Evolutionary conservation across 1,139 yeast genomes (phyloP).

Genomic region (Taphrina populina): DNA sequence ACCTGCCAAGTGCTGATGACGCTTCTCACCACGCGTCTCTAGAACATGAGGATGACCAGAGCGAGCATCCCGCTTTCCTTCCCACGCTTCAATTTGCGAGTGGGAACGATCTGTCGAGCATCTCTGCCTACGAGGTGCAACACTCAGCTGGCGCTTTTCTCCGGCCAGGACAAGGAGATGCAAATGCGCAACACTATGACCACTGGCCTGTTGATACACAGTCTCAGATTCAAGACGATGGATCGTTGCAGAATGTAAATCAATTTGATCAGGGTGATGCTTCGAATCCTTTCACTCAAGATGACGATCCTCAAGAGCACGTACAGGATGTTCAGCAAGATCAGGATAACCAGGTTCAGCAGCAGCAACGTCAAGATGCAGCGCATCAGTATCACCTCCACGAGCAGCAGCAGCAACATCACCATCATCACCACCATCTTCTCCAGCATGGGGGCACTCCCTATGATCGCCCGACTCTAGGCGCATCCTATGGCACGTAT

Average conservation of each 20-base stretch:
- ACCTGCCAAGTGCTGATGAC: not conserved
- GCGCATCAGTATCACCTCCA: conserved; percentile 12
- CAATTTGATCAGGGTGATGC: conserved; percentile 4
- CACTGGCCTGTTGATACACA: conserved; percentile 24
- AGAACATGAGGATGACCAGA: not conserved
- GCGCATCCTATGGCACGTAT: conserved; percentile 19
- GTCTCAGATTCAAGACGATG: conserved; percentile 3
- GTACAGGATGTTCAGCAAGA: not conserved
- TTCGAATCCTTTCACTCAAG: conserved; percentile 4
- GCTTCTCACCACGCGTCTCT: not conserved
- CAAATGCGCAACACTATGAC: conserved; percentile 2
- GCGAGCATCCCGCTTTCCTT: conserved; percentile 16
- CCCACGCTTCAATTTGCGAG: conserved; percentile 14
- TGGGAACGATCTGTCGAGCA: conserved; percentile 19
- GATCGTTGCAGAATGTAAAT: not conserved
- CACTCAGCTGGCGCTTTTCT: conserved; percentile 1
- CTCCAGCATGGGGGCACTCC: conserved; percentile 16
- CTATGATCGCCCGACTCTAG: conserved; percentile 15
- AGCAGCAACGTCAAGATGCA: conserved; percentile 3
- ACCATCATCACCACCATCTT: conserved; percentile 5
- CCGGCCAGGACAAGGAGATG: conserved; percentile 2
- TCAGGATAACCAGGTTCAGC: not conserved
- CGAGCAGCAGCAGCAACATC: conserved; percentile 7
- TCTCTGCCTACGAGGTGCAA: conserved; percentile 1
- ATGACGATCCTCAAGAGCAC: not conserved